phyloP scores from a whole-genome alignment of 75 land plant genomes.

The Larix kaempferi region DNA sequence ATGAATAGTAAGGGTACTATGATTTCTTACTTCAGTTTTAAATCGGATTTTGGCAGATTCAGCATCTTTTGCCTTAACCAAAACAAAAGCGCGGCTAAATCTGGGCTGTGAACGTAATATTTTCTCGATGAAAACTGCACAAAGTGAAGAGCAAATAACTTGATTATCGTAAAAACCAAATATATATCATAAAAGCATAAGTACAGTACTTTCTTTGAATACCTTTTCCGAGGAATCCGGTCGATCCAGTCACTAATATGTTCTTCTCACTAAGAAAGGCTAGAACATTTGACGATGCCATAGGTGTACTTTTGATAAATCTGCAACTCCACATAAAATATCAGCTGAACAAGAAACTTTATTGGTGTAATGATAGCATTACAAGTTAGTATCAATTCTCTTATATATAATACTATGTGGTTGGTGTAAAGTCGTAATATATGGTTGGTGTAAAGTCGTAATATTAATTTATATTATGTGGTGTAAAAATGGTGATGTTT shows the following conservation, averaged over 20 bases:
- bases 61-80: conserved; percentile 48
- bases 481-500: no score
- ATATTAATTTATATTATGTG: no score
- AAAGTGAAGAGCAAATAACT: not conserved
- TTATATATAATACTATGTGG: no score
- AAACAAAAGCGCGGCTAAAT: conserved; percentile 54
- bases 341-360: no score
- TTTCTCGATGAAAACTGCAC: conserved; percentile 73
- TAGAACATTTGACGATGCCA: conserved; percentile 22
- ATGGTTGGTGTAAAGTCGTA: no score
- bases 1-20: not conserved
- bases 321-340: no score
- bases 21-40: conserved; percentile 31
- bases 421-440: no score
- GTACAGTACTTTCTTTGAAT: not conserved
- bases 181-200: no score
- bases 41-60: conserved; percentile 39
- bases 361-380: no score
- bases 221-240: conserved; percentile 86
- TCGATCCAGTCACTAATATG: conserved; percentile 71
- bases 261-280: conserved; percentile 48
- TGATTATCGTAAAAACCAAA: not conserved
- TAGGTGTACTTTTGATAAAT: not conserved
- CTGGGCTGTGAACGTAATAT: conserved; percentile 64
- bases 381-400: no score